Evolutionary conservation across 1,284 basidiomycete species (phyloP).

Genomic region (Marasmius oreades): DNA sequence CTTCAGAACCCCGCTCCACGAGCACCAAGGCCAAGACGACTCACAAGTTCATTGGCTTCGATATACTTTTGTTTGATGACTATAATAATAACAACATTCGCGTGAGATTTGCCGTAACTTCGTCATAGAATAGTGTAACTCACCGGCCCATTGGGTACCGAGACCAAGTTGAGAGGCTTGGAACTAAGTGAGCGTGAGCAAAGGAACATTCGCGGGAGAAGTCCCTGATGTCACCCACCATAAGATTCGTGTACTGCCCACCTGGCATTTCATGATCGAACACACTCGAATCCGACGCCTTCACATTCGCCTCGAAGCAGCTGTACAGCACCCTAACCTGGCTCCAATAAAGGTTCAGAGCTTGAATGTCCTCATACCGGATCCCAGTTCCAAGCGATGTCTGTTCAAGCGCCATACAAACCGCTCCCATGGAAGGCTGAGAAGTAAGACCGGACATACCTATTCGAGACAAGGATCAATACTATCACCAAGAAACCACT

Average conservation of each 20-base stretch:
- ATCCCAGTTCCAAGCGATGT: constrained; percentile 95
- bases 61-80: constrained; percentile 99
- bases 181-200: constrained; percentile 59
- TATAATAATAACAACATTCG: constrained; percentile 27
- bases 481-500: not conserved
- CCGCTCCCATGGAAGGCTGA: constrained; percentile 97
- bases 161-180: constrained; percentile 97
- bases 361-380: constrained; percentile 95
- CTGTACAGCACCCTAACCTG: constrained; percentile 94
- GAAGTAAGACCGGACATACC: constrained; percentile 99
- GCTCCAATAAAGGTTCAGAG: constrained; percentile 97
- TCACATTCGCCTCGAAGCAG: constrained; percentile 99
- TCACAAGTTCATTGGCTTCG: constrained; percentile 88
- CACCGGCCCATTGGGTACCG: constrained; percentile 93
- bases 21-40: constrained; percentile 24
- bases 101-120: constrained; percentile 5
- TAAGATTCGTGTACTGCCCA: constrained; percentile 94
- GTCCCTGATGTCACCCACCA: constrained; percentile 48
- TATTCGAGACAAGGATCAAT: constrained; percentile 26
- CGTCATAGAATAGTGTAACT: constrained; percentile 15
- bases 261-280: constrained; percentile 99
- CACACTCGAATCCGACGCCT: constrained; percentile 94
- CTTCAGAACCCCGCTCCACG: constrained; percentile 5
- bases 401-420: constrained; percentile 94
- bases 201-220: constrained; percentile 7